These are phyloP conservation scores for Begonia fuchsioides DNA, from an alignment of 306 rosid genomes.

Conservation along the genomic window DNA sequence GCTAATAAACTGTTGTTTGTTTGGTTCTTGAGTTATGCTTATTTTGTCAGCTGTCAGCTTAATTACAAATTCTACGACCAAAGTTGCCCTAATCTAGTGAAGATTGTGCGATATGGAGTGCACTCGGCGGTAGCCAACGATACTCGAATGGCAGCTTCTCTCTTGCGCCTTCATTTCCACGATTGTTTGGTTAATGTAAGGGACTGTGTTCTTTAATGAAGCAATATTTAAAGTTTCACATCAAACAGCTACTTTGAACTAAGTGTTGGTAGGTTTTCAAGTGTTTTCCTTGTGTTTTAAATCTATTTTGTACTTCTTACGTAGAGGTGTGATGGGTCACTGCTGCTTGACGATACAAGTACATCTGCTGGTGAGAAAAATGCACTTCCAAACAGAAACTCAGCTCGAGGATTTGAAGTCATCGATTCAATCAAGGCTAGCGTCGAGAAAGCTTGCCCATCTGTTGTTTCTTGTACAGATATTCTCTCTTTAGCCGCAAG, in stretches of 20 bases:
- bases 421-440: constrained; percentile 61
- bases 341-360: constrained; percentile 62
- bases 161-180: constrained; percentile 89
- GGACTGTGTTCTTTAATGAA: too few species aligned
- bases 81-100: constrained; percentile 47
- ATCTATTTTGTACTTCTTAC: not conserved
- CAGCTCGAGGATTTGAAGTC: constrained; percentile 70
- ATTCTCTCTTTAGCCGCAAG: constrained; percentile 63
- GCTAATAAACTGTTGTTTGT: not conserved
- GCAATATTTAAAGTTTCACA: not conserved
- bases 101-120: constrained; percentile 40
- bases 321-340: constrained; percentile 81
- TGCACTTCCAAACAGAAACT: constrained; percentile 47
- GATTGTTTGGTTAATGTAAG: constrained; percentile 74
- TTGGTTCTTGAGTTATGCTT: constrained; percentile 2
- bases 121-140: constrained; percentile 60
- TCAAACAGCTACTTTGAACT: too few species aligned
- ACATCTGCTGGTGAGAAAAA: constrained; percentile 67
- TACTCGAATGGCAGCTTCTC: constrained; percentile 79
- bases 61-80: constrained; percentile 45
- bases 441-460: constrained; percentile 67
- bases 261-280: too few species aligned
- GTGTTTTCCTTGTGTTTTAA: too few species aligned
- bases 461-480: constrained; percentile 78
- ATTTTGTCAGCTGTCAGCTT: constrained; percentile 46